Evolutionary conservation across 306 rosid species (phyloP).

Genomic region (Vachellia collinsii): DNA sequence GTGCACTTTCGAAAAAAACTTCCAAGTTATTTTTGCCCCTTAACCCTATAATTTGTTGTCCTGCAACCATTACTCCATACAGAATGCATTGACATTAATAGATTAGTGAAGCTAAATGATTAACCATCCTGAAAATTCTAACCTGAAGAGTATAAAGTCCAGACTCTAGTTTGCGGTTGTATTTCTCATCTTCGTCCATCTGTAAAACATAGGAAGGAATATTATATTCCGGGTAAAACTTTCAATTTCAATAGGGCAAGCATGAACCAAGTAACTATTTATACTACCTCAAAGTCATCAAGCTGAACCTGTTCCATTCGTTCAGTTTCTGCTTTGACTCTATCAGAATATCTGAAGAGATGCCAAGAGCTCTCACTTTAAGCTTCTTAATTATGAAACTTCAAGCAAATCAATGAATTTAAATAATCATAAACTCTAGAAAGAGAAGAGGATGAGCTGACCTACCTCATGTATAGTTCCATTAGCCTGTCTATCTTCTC

Average conservation of each 20-base stretch:
- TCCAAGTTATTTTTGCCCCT: no score
- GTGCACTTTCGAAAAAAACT: no score
- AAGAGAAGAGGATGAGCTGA: slow-evolving; percentile 30
- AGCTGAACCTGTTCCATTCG: slow-evolving; percentile 66
- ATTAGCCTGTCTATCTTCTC: slow-evolving; percentile 95
- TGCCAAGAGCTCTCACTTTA: not conserved
- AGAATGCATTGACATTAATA: not conserved
- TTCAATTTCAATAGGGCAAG: slow-evolving; percentile 20
- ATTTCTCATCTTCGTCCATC: slow-evolving; percentile 96
- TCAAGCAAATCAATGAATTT: slow-evolving; percentile 17
- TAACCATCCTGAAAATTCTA: slow-evolving; percentile 29
- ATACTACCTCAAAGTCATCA: slow-evolving; percentile 86
- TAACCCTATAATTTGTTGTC: no score
- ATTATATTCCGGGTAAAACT: not conserved
- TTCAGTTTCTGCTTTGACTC: slow-evolving; percentile 82
- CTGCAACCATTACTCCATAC: not conserved
- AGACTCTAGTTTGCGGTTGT: slow-evolving; percentile 89
- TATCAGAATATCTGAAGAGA: slow-evolving; percentile 74
- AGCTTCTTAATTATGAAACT: slow-evolving; percentile 23
- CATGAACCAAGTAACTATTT: slow-evolving; percentile 7
- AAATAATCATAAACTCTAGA: slow-evolving; percentile 20
- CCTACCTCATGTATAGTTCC: slow-evolving; percentile 91
- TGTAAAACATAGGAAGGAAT: slow-evolving; percentile 41
- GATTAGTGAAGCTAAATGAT: not conserved
- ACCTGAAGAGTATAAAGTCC: slow-evolving; percentile 98